These are phyloP conservation scores for Neckera pumila DNA, from an alignment of 225 moss, liverwort and hornwort species.

Conservation along the genomic window DNA sequence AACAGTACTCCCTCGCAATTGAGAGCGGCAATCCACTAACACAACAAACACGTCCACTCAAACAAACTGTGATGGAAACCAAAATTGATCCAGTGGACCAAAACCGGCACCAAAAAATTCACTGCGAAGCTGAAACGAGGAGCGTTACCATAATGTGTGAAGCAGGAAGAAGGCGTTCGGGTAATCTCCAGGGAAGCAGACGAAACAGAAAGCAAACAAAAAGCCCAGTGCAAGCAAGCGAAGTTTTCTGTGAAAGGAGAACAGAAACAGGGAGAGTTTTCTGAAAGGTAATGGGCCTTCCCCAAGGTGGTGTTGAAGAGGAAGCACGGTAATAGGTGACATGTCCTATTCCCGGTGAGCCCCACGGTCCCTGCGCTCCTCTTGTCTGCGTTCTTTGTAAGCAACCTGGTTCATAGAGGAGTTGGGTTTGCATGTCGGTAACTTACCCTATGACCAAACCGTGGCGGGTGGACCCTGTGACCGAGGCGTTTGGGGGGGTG, in stretches of 20 bases:
- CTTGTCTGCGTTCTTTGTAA: constrained; percentile 15
- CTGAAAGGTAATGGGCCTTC: no score
- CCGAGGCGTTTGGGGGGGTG: background rate
- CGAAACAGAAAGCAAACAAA: background rate
- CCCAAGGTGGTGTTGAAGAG: background rate
- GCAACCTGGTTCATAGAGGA: background rate
- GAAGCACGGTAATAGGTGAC: background rate
- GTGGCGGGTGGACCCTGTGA: background rate
- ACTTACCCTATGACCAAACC: background rate
- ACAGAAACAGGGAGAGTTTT: background rate
- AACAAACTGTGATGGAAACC: background rate
- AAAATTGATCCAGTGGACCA: background rate
- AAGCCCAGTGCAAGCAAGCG: no score
- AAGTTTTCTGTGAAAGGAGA: background rate
- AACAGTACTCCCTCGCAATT: background rate
- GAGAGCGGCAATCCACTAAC: background rate
- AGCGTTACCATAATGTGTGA: background rate
- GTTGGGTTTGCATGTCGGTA: background rate
- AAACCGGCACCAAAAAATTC: background rate
- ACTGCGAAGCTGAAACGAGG: background rate
- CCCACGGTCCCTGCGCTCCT: background rate
- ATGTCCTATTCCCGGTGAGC: background rate
- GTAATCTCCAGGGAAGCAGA: background rate
- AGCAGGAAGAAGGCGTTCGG: background rate
- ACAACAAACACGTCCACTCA: background rate